Base-by-base conservation (phyloP, 345 rosid genomes). In the Triadica sebifera region DNA sequence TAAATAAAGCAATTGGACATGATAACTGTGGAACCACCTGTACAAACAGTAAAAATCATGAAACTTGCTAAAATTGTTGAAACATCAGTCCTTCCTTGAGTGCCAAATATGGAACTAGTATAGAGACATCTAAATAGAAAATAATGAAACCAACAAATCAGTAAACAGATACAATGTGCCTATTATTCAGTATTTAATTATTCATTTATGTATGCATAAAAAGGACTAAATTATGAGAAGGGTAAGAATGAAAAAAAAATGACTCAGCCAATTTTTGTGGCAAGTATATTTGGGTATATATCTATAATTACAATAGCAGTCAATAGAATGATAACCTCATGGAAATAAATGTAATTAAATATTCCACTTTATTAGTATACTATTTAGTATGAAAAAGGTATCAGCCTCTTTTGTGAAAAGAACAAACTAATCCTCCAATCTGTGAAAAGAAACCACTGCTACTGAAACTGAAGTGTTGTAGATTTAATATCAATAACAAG, bases 1-100 rank as follows among this genome's bases (percentile, higher is more conserved):
- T 87, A 80, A 93, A 91, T 80, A 95, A 79, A 58, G 93, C 94
- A 85, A 90, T 34, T 29, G 90, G 99, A 77, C 92, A 90, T 66
- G 98, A 88, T 70, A 95, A 62, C 73, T 89, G 83, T 65, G 93
- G 94, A 73, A 89, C 79, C 67, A 95, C 93, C 99, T 90, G 83
- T 25, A 43, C 56, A 78, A 34, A 77, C 34, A 29, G 34, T 29
- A 29, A 29, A 29, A 29, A 2, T 29, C 34, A 29, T 29, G 34
- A 29, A 29, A 29, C 34, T 29, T 29, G 34, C 34, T 29, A 29
- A 29, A 29, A 29, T 29, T 29, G 34, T 29, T 29, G 2, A 29
- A 29, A 2, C 34, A 29, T 29, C 34, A 29, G 2, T 29, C 34
- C 34, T 29, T 29, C 34, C 2, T 1, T 2, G 34, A 29, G 34